phyloP scores from a whole-genome alignment of 495 filamentous ascomycete species.

The Hypoxylon lienhwacheense region DNA sequence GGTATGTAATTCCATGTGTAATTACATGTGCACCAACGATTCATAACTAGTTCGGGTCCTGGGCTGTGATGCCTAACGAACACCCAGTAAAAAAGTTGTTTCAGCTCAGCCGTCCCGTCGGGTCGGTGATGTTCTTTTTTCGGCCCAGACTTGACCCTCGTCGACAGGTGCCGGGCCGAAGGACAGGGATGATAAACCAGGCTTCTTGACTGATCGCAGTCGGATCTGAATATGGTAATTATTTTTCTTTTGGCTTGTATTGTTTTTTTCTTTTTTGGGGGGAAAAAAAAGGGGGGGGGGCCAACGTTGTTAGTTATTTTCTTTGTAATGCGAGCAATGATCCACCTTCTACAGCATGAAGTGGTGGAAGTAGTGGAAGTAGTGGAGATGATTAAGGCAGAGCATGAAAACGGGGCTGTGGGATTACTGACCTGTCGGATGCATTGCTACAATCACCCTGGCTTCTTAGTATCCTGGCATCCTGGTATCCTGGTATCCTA shows the following conservation, averaged over 20 bases:
- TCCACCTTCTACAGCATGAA: conserved; percentile 1
- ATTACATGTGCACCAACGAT: neutral
- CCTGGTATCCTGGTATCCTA: no score
- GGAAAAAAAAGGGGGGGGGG: no score
- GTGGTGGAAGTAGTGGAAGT: neutral
- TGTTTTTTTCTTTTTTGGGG: no score
- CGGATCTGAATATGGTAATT: no score
- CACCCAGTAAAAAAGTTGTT: conserved; percentile 1
- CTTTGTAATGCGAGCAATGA: conserved; percentile 6
- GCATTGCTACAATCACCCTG: conserved; percentile 1
- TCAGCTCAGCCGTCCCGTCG: conserved; percentile 26
- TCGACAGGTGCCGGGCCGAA: conserved; percentile 23
- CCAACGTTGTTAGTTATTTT: conserved; percentile 4
- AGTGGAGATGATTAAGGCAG: conserved; percentile 1
- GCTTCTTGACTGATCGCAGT: no score
- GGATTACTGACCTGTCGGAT: conserved; percentile 9
- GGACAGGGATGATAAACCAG: conserved; percentile 17
- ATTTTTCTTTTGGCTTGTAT: no score
- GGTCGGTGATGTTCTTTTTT: conserved; percentile 16
- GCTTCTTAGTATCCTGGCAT: conserved; percentile 17
- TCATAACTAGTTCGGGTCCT: neutral
- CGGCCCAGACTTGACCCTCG: conserved; percentile 17
- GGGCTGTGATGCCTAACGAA: neutral
- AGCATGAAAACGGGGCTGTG: conserved; percentile 1
- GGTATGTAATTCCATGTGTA: neutral